Evolutionary conservation across 1,284 basidiomycete species (phyloP).

Genomic region (Phellopilus nigrolimitatus): DNA sequence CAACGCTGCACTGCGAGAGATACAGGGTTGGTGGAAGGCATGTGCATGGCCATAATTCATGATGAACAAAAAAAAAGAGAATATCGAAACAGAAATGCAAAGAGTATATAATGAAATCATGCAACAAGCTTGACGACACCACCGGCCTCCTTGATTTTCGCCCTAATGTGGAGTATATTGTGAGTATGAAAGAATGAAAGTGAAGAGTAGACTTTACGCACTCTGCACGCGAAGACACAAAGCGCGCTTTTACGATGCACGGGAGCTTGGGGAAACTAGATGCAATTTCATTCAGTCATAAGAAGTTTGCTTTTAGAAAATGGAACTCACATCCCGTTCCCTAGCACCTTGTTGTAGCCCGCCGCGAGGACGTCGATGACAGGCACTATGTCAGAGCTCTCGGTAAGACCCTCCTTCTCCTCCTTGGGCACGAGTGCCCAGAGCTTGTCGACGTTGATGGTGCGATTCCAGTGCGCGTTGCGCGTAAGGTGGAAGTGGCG

Average conservation of each 20-base stretch:
- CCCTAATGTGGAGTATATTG: constrained; percentile 36
- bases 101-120: constrained; percentile 39
- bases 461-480: constrained; percentile 88
- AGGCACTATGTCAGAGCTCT: constrained; percentile 75
- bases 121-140: constrained; percentile 90
- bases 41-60: constrained; percentile 12
- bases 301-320: neutral
- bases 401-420: constrained; percentile 70
- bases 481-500: constrained; percentile 94
- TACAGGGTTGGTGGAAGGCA: neutral
- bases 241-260: constrained; percentile 95
- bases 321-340: constrained; percentile 70
- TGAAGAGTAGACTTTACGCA: constrained; percentile 37
- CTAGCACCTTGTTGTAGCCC: constrained; percentile 91
- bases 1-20: too few relatives aligned
- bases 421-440: constrained; percentile 76
- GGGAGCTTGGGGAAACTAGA: constrained; percentile 73
- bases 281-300: constrained; percentile 6
- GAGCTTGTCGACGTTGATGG: constrained; percentile 96
- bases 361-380: constrained; percentile 85
- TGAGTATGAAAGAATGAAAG: constrained; percentile 6
- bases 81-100: neutral
- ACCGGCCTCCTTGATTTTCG: constrained; percentile 88
- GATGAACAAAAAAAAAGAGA: constrained; percentile 1
- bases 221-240: constrained; percentile 87